Evolutionary conservation across 805 yeast species (phyloP).

Genomic region (Barnettozyma californica): DNA sequence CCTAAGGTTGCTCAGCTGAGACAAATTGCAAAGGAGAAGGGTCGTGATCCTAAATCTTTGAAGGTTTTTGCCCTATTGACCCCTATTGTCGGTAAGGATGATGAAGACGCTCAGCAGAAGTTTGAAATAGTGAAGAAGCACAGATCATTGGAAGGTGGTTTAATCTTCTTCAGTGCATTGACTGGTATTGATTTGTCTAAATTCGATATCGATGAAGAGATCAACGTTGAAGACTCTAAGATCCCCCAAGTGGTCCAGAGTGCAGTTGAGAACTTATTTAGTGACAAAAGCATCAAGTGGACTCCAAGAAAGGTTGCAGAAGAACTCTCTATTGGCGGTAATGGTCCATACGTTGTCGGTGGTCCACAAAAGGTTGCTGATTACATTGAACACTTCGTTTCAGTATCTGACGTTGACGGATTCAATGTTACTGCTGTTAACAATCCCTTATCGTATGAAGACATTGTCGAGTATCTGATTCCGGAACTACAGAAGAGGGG

Average conservation of each 20-base stretch:
- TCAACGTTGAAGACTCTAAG: constrained; percentile 9
- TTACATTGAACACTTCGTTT: constrained; percentile 37
- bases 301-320: constrained; percentile 27
- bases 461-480: constrained; percentile 32
- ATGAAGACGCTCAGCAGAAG: constrained; percentile 36
- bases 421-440: constrained; percentile 37
- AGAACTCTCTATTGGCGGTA: constrained; percentile 28
- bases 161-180: constrained; percentile 40
- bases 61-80: constrained; percentile 35
- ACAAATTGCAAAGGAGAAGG: constrained; percentile 27
- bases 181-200: constrained; percentile 39
- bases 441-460: constrained; percentile 36
- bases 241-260: constrained; percentile 29
- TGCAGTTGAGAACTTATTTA: constrained; percentile 21
- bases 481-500: constrained; percentile 35
- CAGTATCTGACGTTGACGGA: constrained; percentile 37
- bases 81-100: constrained; percentile 34
- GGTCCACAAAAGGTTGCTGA: constrained; percentile 36
- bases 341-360: constrained; percentile 30
- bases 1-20: constrained; percentile 30
- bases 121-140: constrained; percentile 27
- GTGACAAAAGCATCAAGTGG: constrained; percentile 14
- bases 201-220: constrained; percentile 22
- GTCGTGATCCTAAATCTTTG: constrained; percentile 33
- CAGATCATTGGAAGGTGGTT: constrained; percentile 39